Evolutionary conservation across 2,329 filamentous ascomycete genomes (phyloP).

Genomic region (Biscogniauxia sp.): DNA sequence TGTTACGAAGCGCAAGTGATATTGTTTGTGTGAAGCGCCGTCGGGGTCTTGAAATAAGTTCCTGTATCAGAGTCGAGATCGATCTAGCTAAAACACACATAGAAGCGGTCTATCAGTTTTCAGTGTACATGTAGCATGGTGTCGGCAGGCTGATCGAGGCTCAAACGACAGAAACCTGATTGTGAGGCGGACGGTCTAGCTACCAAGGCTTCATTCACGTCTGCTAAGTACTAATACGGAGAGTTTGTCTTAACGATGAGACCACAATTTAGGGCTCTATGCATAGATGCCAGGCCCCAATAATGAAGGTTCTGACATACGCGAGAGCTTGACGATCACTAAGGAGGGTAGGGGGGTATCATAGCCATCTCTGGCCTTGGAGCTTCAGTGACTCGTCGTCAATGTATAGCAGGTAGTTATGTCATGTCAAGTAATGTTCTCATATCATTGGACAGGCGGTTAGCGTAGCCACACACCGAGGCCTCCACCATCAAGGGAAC

Average conservation of each 20-base stretch:
- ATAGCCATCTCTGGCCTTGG: background rate
- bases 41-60: slow-evolving; percentile 16
- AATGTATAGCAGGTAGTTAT: background rate
- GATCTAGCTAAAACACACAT: slow-evolving; percentile 12
- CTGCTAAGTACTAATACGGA: background rate
- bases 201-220: slow-evolving; percentile 9
- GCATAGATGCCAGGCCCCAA: background rate
- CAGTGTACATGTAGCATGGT: slow-evolving; percentile 3
- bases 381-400: too few species aligned
- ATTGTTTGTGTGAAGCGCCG: slow-evolving; percentile 12
- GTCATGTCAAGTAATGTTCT: background rate
- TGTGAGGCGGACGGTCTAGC: slow-evolving; percentile 17
- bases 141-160: slow-evolving; percentile 17
- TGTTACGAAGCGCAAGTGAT: slow-evolving; percentile 16
- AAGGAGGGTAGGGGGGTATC: background rate
- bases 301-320: background rate
- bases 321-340: background rate
- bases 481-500: background rate
- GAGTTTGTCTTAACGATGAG: background rate
- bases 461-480: background rate
- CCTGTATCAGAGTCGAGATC: slow-evolving; percentile 10
- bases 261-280: background rate
- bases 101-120: slow-evolving; percentile 11
- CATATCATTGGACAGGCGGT: background rate
- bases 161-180: slow-evolving; percentile 18